Percentiles rank a stretch among this genome's conserved stretches.
phyloP scores from a whole-genome alignment of 2,329 filamentous ascomycete species.

The Beauveria varroae region DNA sequence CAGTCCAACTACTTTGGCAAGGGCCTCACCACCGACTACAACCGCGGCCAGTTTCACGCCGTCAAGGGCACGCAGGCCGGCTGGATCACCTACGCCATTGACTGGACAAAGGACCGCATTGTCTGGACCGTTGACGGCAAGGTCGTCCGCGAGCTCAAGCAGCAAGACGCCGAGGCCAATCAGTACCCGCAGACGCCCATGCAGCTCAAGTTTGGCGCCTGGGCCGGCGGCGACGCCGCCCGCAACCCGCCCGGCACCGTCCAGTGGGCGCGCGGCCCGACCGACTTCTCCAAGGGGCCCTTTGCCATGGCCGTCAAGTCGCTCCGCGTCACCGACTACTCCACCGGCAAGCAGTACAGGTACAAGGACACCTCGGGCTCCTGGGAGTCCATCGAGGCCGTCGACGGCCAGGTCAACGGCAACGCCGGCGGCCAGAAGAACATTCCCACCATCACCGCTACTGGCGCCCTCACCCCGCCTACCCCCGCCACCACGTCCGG shows the following conservation, averaged over 20 bases:
- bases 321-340: slow-evolving; percentile 80
- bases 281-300: slow-evolving; percentile 75
- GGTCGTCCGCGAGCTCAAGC: slow-evolving; percentile 67
- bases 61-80: slow-evolving; percentile 59
- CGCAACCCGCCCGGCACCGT: slow-evolving; percentile 73
- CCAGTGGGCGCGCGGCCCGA: slow-evolving; percentile 78
- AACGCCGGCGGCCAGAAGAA: slow-evolving; percentile 50
- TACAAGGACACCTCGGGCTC: slow-evolving; percentile 73
- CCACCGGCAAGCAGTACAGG: slow-evolving; percentile 75
- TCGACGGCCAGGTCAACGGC: slow-evolving; percentile 70
- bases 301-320: slow-evolving; percentile 80
- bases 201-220: slow-evolving; percentile 86
- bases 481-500: slow-evolving; percentile 50
- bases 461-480: slow-evolving; percentile 51
- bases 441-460: slow-evolving; percentile 40
- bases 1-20: slow-evolving; percentile 98
- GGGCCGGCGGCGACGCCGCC: slow-evolving; percentile 80
- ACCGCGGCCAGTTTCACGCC: slow-evolving; percentile 75
- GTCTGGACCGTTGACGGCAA: slow-evolving; percentile 78
- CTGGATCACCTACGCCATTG: slow-evolving; percentile 82
- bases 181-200: slow-evolving; percentile 96
- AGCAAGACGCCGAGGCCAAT: slow-evolving; percentile 56
- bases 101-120: slow-evolving; percentile 83
- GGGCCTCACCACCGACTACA: slow-evolving; percentile 75
- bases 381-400: slow-evolving; percentile 74